Percentiles rank a stretch among this genome's conserved stretches.
Evolutionary conservation across 805 yeast genomes (phyloP).

Genomic region (Zygosaccharomyces gambellarensis): DNA sequence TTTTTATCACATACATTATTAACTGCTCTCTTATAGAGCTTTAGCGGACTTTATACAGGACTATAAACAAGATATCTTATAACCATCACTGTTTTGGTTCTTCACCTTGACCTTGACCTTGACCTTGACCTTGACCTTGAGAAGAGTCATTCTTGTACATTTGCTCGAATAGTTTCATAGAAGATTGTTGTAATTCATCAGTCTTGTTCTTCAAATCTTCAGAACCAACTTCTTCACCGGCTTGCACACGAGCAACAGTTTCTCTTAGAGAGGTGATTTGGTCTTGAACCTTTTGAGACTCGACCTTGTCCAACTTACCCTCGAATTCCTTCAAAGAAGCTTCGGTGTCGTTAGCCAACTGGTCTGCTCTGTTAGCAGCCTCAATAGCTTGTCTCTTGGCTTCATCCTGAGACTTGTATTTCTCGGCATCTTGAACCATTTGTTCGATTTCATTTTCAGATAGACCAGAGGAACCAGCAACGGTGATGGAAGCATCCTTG

Average conservation of each 20-base stretch:
- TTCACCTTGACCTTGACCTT: constrained; percentile 18
- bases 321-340: constrained; percentile 71
- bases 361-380: constrained; percentile 72
- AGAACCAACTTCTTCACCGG: constrained; percentile 52
- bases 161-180: constrained; percentile 72
- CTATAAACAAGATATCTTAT: constrained; percentile 5
- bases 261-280: constrained; percentile 57
- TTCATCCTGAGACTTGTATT: constrained; percentile 81
- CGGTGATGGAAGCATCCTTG: constrained; percentile 92
- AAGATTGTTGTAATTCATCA: constrained; percentile 68
- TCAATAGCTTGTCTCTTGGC: constrained; percentile 79
- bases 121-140: constrained; percentile 11
- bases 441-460: constrained; percentile 85
- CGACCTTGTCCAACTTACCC: constrained; percentile 50
- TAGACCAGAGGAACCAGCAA: constrained; percentile 92
- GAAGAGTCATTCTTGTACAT: constrained; percentile 36
- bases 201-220: constrained; percentile 65
- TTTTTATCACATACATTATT: background rate
- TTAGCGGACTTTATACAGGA: constrained; percentile 3
- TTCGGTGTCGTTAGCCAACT: constrained; percentile 82
- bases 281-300: constrained; percentile 45
- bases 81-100: constrained; percentile 21
- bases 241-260: constrained; percentile 58
- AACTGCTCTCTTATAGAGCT: background rate
- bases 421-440: constrained; percentile 88